Evolutionary conservation across 1,284 basidiomycete genomes (phyloP).

Genomic region (Trametes pubescens): DNA sequence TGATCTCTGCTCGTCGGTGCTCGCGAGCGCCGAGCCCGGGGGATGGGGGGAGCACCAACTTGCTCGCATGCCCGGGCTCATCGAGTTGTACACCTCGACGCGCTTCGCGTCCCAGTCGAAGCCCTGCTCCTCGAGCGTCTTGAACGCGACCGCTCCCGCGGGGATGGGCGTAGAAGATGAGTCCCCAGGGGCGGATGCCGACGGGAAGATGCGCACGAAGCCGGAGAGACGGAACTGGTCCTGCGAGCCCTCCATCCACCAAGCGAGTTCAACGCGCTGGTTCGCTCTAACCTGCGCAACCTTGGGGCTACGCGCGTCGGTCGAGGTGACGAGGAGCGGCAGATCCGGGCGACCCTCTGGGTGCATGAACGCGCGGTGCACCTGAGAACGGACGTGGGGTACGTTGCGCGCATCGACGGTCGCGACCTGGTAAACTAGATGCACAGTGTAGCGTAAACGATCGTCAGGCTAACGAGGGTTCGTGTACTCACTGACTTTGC

Average conservation of each 20-base stretch:
- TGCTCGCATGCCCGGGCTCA: conserved; percentile 68
- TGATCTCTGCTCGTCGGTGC: conserved; percentile 58
- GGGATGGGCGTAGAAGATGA: conserved; percentile 24
- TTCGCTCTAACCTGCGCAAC: conserved; percentile 55
- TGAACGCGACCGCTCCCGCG: conserved; percentile 42
- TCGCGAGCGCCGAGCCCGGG: conserved; percentile 60
- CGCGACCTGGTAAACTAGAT: conserved; percentile 65
- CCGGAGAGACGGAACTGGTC: conserved; percentile 70
- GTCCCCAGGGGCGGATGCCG: conserved; percentile 24
- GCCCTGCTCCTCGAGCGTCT: conserved; percentile 47
- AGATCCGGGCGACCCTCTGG: conserved; percentile 52
- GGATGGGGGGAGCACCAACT: conserved; percentile 64
- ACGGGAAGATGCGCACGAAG: conserved; percentile 55
- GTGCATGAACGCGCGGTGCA: conserved; percentile 64
- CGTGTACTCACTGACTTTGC: conserved; percentile 43
- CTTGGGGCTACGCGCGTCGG: conserved; percentile 66
- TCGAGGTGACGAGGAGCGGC: conserved; percentile 60
- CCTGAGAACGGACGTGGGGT: conserved; percentile 66
- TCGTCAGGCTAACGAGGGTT: not conserved
- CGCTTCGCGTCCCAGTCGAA: conserved; percentile 73
- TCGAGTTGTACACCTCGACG: conserved; percentile 55
- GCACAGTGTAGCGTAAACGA: not conserved
- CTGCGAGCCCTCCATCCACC: conserved; percentile 63
- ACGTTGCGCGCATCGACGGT: conserved; percentile 54
- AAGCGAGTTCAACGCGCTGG: conserved; percentile 59